Conservation (phyloP, 2,329 filamentous ascomycete species). For the Penicillium sp. region DNA sequence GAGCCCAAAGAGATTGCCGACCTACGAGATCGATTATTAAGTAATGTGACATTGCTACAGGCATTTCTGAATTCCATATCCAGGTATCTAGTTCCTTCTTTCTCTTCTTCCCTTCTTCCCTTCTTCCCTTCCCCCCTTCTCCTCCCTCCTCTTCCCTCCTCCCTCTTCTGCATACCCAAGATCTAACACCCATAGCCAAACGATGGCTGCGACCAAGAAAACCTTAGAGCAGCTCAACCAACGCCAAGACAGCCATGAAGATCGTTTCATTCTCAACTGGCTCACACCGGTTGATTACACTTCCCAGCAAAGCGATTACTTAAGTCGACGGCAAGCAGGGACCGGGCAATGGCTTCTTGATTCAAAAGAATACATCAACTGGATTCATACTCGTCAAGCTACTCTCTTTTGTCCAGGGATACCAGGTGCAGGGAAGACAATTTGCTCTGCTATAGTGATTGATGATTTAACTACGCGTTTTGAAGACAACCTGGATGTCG, state of each 20-base stretch:
- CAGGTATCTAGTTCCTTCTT: background rate
- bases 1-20: background rate
- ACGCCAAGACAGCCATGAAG: background rate
- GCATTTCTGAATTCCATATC: background rate
- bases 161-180: background rate
- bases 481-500: conserved; percentile 21
- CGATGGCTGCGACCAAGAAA: background rate
- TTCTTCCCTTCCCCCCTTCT: background rate
- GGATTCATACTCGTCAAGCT: conserved; percentile 7
- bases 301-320: conserved; percentile 15
- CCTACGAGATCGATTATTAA: background rate
- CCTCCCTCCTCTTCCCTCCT: background rate
- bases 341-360: conserved; percentile 25
- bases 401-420: conserved; percentile 20
- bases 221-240: background rate
- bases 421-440: conserved; percentile 22
- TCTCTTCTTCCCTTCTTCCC: background rate
- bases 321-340: conserved; percentile 9
- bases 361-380: conserved; percentile 15
- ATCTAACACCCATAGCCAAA: background rate
- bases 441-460: conserved; percentile 33
- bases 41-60: conserved; percentile 1
- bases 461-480: conserved; percentile 37
- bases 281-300: background rate
- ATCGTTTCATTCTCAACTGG: conserved; percentile 7